phyloP scores from a whole-genome alignment of 805 yeast species.

The Yueomyces sp. region DNA sequence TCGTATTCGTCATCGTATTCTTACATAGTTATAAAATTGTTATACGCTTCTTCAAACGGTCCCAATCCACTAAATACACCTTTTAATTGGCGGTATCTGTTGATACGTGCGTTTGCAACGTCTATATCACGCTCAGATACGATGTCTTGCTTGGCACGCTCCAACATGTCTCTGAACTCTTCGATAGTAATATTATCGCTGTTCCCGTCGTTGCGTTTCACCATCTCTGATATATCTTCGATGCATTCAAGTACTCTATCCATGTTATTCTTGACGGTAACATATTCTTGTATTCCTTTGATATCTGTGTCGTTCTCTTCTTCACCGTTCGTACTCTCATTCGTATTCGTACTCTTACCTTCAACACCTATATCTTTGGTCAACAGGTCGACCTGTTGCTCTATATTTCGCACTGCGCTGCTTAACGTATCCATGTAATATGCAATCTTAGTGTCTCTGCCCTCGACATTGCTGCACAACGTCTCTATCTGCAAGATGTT shows the following conservation, averaged over 20 bases:
- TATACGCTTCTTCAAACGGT: not conserved
- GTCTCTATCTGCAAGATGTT: slow-evolving; percentile 36
- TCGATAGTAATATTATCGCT: not conserved
- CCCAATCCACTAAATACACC: not conserved
- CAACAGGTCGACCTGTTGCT: slow-evolving; percentile 28
- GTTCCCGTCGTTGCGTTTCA: not conserved
- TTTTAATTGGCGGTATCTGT: not conserved
- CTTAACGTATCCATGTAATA: slow-evolving; percentile 51
- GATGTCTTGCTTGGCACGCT: not conserved
- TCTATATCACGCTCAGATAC: too few species aligned
- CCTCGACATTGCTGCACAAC: slow-evolving; percentile 24
- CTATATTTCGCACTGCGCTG: slow-evolving; percentile 43
- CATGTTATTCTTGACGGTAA: not conserved
- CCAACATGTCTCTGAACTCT: not conserved
- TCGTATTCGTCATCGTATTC: too few species aligned
- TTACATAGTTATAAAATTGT: not conserved
- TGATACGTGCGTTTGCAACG: too few species aligned
- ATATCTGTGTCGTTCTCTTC: not conserved
- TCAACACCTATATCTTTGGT: slow-evolving; percentile 1
- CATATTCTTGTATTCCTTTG: not conserved
- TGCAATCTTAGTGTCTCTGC: slow-evolving; percentile 38
- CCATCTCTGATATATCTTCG: not conserved
- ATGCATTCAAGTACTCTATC: not conserved
- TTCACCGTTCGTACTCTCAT: not conserved
- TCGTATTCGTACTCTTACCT: not conserved